These are phyloP conservation scores for Piper longum DNA, from an alignment of 164 flowering plant genomes.

Conservation along the genomic window DNA sequence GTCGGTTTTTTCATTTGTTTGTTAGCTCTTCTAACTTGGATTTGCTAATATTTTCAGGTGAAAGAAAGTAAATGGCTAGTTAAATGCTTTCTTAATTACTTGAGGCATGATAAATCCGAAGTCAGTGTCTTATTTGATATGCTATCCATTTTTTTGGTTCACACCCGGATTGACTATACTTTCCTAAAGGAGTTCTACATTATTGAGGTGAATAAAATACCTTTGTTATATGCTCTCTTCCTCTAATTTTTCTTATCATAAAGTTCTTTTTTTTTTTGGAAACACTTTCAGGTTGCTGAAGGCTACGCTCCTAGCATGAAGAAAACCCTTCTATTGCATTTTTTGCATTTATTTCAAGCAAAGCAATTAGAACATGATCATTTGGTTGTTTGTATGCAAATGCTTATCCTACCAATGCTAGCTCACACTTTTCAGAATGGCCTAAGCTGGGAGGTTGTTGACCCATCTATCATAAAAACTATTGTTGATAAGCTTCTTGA, in stretches of 20 bases:
- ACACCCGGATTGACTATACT: slow-evolving; percentile 86
- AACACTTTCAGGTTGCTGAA: slow-evolving; percentile 67
- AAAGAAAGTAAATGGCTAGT: slow-evolving; percentile 99
- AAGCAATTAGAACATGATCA: slow-evolving; percentile 88
- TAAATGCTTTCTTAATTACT: slow-evolving; percentile 88
- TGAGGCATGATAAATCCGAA: slow-evolving; percentile 85
- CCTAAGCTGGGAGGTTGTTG: slow-evolving; percentile 96
- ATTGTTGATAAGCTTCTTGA: slow-evolving; percentile 97
- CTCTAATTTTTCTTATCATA: not conserved
- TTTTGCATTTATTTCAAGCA: slow-evolving; percentile 72
- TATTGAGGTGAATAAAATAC: slow-evolving; percentile 57
- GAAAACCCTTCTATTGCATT: slow-evolving; percentile 64
- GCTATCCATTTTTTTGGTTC: slow-evolving; percentile 79
- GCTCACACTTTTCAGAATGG: slow-evolving; percentile 89
- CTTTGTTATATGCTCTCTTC: not conserved
- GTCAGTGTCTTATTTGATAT: slow-evolving; percentile 86
- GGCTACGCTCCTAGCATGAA: slow-evolving; percentile 83
- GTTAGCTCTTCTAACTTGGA: not conserved
- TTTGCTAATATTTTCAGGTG: slow-evolving; percentile 44
- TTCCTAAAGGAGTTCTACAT: slow-evolving; percentile 96
- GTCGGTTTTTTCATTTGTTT: not conserved
- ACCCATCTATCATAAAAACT: slow-evolving; percentile 62
- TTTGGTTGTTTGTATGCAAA: slow-evolving; percentile 92
- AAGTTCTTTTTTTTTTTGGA: not conserved
- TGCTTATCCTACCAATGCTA: slow-evolving; percentile 97